These are phyloP conservation scores for Camellia oleifera DNA, from an alignment of 179 eudicot species.

Conservation along the genomic window DNA sequence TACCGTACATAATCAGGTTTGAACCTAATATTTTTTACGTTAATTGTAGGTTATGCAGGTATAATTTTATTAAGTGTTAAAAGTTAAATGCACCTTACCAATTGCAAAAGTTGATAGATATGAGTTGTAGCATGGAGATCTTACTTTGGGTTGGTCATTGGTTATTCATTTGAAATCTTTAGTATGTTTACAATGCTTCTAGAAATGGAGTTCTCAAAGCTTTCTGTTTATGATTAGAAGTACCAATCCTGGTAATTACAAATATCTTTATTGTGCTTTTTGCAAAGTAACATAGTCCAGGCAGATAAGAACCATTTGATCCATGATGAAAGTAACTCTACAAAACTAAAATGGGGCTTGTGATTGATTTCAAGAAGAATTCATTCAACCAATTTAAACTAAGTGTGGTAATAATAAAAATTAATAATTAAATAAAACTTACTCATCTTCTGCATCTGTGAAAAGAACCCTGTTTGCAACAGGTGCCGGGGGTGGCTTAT, in stretches of 20 bases:
- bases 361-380: too few relatives aligned
- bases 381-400: background rate
- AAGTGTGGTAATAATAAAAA: too few relatives aligned
- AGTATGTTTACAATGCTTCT: too few relatives aligned
- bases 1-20: background rate
- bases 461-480: constrained; percentile 83
- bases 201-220: too few relatives aligned
- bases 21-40: background rate
- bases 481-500: constrained; percentile 71
- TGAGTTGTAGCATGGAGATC: background rate
- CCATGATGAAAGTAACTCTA: background rate
- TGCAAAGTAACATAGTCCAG: background rate
- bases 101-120: background rate
- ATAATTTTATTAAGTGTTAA: background rate
- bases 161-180: too few relatives aligned
- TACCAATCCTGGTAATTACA: background rate
- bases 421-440: constrained; percentile 22
- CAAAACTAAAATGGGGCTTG: too few relatives aligned
- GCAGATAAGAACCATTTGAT: background rate
- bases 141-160: too few relatives aligned
- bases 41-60: background rate
- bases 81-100: background rate
- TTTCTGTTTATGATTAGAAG: background rate
- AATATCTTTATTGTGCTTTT: background rate
- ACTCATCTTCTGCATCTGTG: constrained; percentile 96